Conservation (phyloP, 2,329 filamentous ascomycete species). For the Epichloe gansuensis region DNA sequence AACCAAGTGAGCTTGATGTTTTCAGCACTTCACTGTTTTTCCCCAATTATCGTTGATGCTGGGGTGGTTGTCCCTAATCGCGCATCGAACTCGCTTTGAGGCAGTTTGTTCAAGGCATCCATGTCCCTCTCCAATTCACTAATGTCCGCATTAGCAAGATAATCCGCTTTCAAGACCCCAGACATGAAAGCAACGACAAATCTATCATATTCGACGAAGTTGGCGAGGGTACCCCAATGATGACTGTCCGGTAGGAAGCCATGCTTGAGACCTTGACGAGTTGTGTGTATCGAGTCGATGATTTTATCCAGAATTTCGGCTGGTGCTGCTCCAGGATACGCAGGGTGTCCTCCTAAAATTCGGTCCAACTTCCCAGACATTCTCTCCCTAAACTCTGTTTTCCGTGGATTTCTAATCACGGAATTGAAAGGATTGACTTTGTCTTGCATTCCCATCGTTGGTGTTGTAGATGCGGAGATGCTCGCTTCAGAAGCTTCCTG, state of each 20-base stretch:
- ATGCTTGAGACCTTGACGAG: slow-evolving; percentile 12
- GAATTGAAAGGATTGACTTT: slow-evolving; percentile 2
- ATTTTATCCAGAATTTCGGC: slow-evolving; percentile 9
- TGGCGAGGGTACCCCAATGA: slow-evolving; percentile 22
- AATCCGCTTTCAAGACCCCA: slow-evolving; percentile 14
- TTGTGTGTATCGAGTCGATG: slow-evolving; percentile 14
- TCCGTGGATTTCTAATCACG: slow-evolving; percentile 8
- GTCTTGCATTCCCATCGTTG: not conserved
- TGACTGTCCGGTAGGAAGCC: slow-evolving; percentile 21
- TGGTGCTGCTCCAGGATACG: not conserved
- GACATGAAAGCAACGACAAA: slow-evolving; percentile 20
- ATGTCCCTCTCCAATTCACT: slow-evolving; percentile 16
- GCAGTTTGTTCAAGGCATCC: slow-evolving; percentile 13
- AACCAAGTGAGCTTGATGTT: not conserved
- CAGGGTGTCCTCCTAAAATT: not conserved
- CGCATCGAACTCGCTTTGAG: slow-evolving; percentile 14
- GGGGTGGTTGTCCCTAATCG: not conserved
- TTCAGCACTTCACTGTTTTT: not conserved
- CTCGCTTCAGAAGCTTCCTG: not conserved
- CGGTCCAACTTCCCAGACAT: slow-evolving; percentile 2
- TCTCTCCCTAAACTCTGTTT: slow-evolving; percentile 14
- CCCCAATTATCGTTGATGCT: too few species aligned
- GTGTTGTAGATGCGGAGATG: not conserved
- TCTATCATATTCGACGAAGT: slow-evolving; percentile 14
- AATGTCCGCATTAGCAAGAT: slow-evolving; percentile 16